Conservation (phyloP, 106 monocot genomes). For the Platanthera zijinensis region DNA sequence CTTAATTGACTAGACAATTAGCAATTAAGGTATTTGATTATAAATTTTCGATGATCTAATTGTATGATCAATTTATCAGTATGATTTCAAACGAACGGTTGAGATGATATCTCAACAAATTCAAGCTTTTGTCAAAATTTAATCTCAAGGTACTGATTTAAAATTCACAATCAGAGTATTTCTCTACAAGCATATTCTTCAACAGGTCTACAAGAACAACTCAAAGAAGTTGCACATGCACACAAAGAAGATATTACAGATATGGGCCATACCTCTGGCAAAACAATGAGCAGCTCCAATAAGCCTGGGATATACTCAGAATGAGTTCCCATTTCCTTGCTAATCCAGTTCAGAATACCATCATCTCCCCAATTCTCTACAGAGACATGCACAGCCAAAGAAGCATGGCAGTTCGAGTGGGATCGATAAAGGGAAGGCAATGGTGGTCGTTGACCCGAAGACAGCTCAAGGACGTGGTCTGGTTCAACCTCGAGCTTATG, state of each 20-base stretch:
- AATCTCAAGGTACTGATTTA: neutral
- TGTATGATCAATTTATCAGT: neutral
- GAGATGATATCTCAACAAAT: neutral
- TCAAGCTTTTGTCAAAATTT: neutral
- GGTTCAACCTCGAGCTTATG: no score
- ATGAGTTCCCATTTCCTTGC: constrained; percentile 73
- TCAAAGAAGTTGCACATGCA: neutral
- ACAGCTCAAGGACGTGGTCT: no score
- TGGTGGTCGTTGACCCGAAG: no score
- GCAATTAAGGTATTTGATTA: neutral
- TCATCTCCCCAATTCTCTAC: constrained; percentile 83
- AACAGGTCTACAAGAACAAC: neutral
- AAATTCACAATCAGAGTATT: neutral
- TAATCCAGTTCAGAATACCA: constrained; percentile 89
- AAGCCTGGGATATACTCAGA: constrained; percentile 76
- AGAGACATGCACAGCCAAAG: constrained; percentile 91
- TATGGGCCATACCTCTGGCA: constrained; percentile 62
- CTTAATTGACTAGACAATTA: no score
- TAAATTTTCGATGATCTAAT: neutral
- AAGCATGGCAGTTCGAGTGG: constrained; percentile 21
- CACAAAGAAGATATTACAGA: neutral
- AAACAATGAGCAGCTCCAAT: constrained; percentile 75
- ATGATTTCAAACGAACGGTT: neutral
- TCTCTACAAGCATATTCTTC: neutral
- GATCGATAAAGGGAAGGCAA: no score